These are phyloP conservation scores for Nigrospora osmanthi DNA, from an alignment of 2,329 filamentous ascomycete species.

Conservation along the genomic window DNA sequence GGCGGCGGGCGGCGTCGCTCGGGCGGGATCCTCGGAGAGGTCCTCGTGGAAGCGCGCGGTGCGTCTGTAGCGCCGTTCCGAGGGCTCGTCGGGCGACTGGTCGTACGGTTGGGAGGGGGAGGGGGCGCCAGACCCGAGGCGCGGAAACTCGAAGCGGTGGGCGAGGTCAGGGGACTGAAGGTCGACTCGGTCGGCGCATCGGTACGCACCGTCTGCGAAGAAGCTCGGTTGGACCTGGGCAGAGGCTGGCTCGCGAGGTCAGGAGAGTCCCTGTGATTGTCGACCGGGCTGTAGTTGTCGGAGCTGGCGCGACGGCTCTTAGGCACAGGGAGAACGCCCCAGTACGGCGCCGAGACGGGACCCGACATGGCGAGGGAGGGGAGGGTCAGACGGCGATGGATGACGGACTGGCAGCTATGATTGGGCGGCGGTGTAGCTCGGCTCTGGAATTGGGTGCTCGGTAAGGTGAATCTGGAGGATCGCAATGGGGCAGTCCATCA, in stretches of 20 bases:
- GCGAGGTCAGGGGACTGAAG: constrained; percentile 49
- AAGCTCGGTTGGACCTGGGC: constrained; percentile 41
- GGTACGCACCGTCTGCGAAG: constrained; percentile 46
- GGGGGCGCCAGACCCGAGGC: constrained; percentile 48
- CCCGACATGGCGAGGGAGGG: constrained; percentile 2
- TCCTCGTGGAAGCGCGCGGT: constrained; percentile 33
- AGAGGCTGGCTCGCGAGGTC: constrained; percentile 28
- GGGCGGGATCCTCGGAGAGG: constrained; percentile 23
- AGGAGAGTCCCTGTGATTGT: constrained; percentile 23
- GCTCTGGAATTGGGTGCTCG: not conserved
- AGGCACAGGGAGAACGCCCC: constrained; percentile 48
- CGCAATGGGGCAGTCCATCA: constrained; percentile 5
- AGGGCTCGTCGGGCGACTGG: constrained; percentile 32
- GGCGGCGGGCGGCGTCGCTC: constrained; percentile 37
- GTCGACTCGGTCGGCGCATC: constrained; percentile 51
- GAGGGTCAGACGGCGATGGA: not conserved
- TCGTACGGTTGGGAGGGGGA: constrained; percentile 48
- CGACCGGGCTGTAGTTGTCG: constrained; percentile 21
- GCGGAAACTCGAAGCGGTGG: constrained; percentile 41
- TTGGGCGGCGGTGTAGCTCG: constrained; percentile 11
- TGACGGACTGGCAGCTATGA: constrained; percentile 10
- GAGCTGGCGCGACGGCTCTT: constrained; percentile 31
- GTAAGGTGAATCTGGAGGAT: constrained; percentile 4
- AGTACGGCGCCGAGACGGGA: constrained; percentile 34
- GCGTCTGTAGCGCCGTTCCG: constrained; percentile 34